Percentiles rank a stretch among this genome's conserved stretches.
Evolutionary conservation across 129 eudicot genomes (phyloP).

Genomic region (Arctium lappa): DNA sequence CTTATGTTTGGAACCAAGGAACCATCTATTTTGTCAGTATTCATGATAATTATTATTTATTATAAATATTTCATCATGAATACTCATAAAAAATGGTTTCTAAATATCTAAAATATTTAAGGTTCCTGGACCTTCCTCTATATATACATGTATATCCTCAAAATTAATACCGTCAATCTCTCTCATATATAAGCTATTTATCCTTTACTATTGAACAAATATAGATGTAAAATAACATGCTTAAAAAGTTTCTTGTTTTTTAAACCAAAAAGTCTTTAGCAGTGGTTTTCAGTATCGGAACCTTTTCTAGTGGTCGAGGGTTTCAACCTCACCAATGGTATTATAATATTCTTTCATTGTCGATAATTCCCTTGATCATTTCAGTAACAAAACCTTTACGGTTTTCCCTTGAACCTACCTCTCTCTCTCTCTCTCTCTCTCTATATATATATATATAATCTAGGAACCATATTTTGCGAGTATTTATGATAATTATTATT

Average conservation of each 20-base stretch:
- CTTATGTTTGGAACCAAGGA: background rate
- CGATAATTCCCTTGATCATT: no score
- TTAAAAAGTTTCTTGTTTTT: background rate
- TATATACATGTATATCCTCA: background rate
- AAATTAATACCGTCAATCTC: background rate
- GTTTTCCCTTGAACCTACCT: no score
- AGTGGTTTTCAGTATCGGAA: no score
- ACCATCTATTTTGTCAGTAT: background rate
- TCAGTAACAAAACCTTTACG: no score
- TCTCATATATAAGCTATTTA: background rate
- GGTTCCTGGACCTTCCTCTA: background rate
- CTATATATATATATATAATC: no score
- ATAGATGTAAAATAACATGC: background rate
- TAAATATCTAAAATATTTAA: background rate
- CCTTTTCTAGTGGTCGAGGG: no score
- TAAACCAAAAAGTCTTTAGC: background rate
- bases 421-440: no score
- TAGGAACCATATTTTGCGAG: no score
- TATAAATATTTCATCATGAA: background rate
- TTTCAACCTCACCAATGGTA: background rate
- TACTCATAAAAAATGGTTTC: background rate
- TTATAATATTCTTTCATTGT: no score
- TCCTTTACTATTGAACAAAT: background rate
- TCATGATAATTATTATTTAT: background rate
- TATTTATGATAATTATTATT: no score